Percentiles rank a stretch among this genome's conserved stretches.
These are phyloP conservation scores for Blastocystis sp. DNA, from an alignment of 352 stramenopile genomes.

Conservation along the genomic window DNA sequence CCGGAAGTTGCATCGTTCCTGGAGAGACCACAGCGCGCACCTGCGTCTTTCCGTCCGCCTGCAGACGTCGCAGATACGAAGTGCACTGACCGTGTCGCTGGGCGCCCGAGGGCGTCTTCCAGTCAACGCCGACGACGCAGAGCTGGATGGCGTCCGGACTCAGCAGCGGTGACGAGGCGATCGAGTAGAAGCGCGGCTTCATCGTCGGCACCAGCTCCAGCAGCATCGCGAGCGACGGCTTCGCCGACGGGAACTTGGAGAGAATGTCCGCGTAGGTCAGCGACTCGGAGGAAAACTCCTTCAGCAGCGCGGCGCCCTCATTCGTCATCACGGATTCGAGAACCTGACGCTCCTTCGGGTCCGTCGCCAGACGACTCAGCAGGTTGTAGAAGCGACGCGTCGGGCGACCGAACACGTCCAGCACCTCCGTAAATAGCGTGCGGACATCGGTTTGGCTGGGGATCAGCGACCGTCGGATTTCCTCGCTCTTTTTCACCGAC, in stretches of 20 bases:
- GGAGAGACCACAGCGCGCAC: constrained; percentile 80
- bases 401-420: constrained; percentile 72
- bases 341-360: constrained; percentile 63
- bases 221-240: constrained; percentile 66
- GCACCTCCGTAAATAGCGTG: constrained; percentile 70
- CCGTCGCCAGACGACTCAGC: constrained; percentile 65
- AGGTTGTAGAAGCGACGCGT: constrained; percentile 74
- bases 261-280: constrained; percentile 67
- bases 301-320: background rate
- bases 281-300: constrained; percentile 65
- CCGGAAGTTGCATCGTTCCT: constrained; percentile 85
- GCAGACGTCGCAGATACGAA: constrained; percentile 70
- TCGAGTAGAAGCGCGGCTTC: constrained; percentile 77
- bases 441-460: constrained; percentile 70
- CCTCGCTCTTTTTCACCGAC: constrained; percentile 65
- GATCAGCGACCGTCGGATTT: background rate
- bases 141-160: constrained; percentile 72
- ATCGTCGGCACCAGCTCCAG: constrained; percentile 70
- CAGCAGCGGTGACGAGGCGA: constrained; percentile 76
- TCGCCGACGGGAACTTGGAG: constrained; percentile 68
- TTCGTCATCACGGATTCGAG: constrained; percentile 29
- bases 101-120: constrained; percentile 69
- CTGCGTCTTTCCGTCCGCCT: constrained; percentile 47
- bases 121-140: constrained; percentile 74
- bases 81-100: constrained; percentile 80